These are phyloP conservation scores for Neurospora sp. DNA, from an alignment of 495 filamentous ascomycete genomes.

Conservation along the genomic window DNA sequence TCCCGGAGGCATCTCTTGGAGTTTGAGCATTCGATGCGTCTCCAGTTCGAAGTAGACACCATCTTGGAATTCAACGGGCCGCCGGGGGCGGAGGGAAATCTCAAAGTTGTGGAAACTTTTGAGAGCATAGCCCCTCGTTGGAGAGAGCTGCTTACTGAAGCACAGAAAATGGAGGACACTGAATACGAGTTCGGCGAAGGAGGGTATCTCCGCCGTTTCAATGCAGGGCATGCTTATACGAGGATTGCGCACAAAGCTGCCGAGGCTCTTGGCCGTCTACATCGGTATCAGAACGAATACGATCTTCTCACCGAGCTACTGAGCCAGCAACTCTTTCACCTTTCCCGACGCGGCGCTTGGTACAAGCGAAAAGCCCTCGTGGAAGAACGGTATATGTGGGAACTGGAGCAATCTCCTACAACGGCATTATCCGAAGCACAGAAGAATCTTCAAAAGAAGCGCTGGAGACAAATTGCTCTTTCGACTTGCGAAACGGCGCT, in stretches of 20 bases:
- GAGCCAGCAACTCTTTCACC: slow-evolving; percentile 71
- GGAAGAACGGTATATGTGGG: slow-evolving; percentile 90
- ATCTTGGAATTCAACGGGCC: slow-evolving; percentile 82
- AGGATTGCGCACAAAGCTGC: slow-evolving; percentile 80
- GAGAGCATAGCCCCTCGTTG: slow-evolving; percentile 72
- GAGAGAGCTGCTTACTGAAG: slow-evolving; percentile 61
- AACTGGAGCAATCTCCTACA: slow-evolving; percentile 35
- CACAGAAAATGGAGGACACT: slow-evolving; percentile 68
- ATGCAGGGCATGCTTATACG: slow-evolving; percentile 87
- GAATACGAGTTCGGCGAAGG: slow-evolving; percentile 81
- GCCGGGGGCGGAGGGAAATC: slow-evolving; percentile 48
- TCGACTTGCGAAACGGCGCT: slow-evolving; percentile 81
- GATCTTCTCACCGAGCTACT: slow-evolving; percentile 66
- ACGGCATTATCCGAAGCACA: slow-evolving; percentile 33
- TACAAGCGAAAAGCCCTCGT: slow-evolving; percentile 91
- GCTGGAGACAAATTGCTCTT: slow-evolving; percentile 72
- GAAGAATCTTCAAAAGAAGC: slow-evolving; percentile 71
- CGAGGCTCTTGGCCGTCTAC: slow-evolving; percentile 71
- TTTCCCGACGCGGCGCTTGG: slow-evolving; percentile 78
- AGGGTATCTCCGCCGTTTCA: slow-evolving; percentile 83
- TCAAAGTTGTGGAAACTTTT: slow-evolving; percentile 56
- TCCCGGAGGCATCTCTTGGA: slow-evolving; percentile 68
- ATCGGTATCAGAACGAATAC: slow-evolving; percentile 70
- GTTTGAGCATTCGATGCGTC: slow-evolving; percentile 78
- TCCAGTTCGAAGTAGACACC: slow-evolving; percentile 72